Evolutionary conservation across 768 basidiomycete species (phyloP).

Genomic region (Agaricus sinodeliciosus): DNA sequence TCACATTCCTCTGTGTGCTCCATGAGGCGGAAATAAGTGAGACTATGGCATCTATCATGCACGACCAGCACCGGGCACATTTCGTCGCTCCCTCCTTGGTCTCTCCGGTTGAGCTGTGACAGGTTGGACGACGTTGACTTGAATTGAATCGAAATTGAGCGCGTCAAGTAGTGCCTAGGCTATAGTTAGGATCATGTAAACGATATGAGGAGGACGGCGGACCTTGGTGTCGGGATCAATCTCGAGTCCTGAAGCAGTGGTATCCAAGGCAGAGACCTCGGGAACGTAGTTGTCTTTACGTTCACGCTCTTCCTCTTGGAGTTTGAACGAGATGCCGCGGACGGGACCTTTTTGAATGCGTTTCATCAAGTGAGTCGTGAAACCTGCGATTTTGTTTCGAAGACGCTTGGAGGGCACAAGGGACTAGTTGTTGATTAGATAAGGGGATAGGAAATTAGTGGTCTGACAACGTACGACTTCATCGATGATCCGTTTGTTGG

Average conservation of each 20-base stretch:
- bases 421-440: conserved; percentile 40
- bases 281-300: conserved; percentile 99
- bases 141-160: conserved; percentile 93
- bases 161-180: conserved; percentile 76
- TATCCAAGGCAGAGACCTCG: conserved; percentile 94
- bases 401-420: conserved; percentile 97
- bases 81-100: conserved; percentile 68
- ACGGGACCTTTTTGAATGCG: conserved; percentile 98
- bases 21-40: too few species aligned
- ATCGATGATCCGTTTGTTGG: conserved; percentile 98
- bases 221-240: conserved; percentile 95
- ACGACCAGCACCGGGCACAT: conserved; percentile 75
- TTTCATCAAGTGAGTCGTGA: conserved; percentile 99
- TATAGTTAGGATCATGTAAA: background rate
- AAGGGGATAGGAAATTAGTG: background rate
- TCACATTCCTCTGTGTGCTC: too few species aligned
- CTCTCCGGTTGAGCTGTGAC: conserved; percentile 65
- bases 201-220: conserved; percentile 18
- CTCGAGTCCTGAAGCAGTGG: conserved; percentile 64
- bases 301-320: conserved; percentile 99
- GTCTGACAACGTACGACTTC: conserved; percentile 61
- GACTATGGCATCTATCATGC: background rate
- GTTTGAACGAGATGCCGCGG: conserved; percentile 99
- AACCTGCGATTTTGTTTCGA: conserved; percentile 99
- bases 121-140: conserved; percentile 62